Evolutionary conservation across 2,329 filamentous ascomycete species (phyloP), one percentile per base, ranked within the genome.

Genomic region (Fusarium sublunatum): DNA sequence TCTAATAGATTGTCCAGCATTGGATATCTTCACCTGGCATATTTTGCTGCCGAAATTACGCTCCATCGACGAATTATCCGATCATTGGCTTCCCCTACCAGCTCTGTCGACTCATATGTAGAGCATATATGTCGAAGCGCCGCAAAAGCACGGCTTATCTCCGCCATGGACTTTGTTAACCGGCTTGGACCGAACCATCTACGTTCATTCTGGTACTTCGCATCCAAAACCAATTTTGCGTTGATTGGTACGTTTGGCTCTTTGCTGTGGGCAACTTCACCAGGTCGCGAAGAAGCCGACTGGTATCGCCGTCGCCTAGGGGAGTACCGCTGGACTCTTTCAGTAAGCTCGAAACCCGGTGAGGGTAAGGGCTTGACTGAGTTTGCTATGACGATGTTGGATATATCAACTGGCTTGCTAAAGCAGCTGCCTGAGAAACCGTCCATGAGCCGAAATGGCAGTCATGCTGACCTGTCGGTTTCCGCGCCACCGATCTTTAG

Each of bases 161-260:
- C 91, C 22, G 93, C 93, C 64, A 96, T 98, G 91, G 94, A 98
- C 75, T 97, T 97, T 76, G 93, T 97, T 70, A 97, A 97, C 77
- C 89, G 94, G 1, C 85, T 98, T 29, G 92, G 91, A 40, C 92
- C 92, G 1, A 87, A 89, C 32, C 93, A 98, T 70, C 83, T 97
- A 28, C 88, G 90, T n/a, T 86, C 92, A 0, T 97, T 97, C 78
- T 98, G 94, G 94, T 93, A 91, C 73, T 94, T 93, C 73, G 88
- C 91, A 2, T 92, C 90, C 36, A 91, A 92, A 71, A 91, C 91
- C 34, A 97, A 97, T 77, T 97, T 98, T 77, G 93, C 94, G 0
- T 83, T 98, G 10, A 97, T 98, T 70, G 93, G 93, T 52, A 97
- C 93, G 0, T 98, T 98, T 74, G 94, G 93, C 4, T 91, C 91